Evolutionary conservation across 805 yeast species (phyloP).

Genomic region (Ogataea philodendri): DNA sequence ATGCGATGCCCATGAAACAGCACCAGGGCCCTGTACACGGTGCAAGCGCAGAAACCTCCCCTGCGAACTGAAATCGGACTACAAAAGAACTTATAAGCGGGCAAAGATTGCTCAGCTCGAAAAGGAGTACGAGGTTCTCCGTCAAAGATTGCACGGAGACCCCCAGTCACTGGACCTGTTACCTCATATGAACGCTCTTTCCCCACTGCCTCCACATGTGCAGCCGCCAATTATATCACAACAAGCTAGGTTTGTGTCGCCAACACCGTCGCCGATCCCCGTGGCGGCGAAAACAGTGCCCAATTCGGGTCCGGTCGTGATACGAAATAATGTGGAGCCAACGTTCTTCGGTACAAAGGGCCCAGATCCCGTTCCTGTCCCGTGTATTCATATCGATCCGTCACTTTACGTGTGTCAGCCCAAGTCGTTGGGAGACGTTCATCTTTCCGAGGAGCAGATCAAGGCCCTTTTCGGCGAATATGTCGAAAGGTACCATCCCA

Average conservation of each 20-base stretch:
- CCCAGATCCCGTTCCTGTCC: slow-evolving; percentile 22
- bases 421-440: slow-evolving; percentile 68
- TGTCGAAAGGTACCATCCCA: slow-evolving; percentile 75
- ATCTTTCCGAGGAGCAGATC: slow-evolving; percentile 60
- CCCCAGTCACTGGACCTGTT: slow-evolving; percentile 13
- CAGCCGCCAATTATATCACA: slow-evolving; percentile 10
- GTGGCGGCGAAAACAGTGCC: slow-evolving; percentile 3
- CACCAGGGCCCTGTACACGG: slow-evolving; percentile 79
- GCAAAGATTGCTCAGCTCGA: slow-evolving; percentile 83
- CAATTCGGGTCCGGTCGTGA: slow-evolving; percentile 23
- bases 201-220: slow-evolving; percentile 11
- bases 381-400: slow-evolving; percentile 13
- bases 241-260: slow-evolving; percentile 8
- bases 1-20: slow-evolving; percentile 78
- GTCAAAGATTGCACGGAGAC: slow-evolving; percentile 29
- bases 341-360: slow-evolving; percentile 17
- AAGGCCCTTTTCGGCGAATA: slow-evolving; percentile 64
- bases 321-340: slow-evolving; percentile 18
- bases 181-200: slow-evolving; percentile 17
- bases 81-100: slow-evolving; percentile 86
- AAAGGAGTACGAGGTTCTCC: slow-evolving; percentile 67
- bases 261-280: slow-evolving; percentile 17
- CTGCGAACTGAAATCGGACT: slow-evolving; percentile 76
- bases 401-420: slow-evolving; percentile 54
- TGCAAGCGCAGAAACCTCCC: slow-evolving; percentile 67